Evolutionary conservation across 2,329 filamentous ascomycete species (phyloP).

Genomic region (Scorias spongiosa): DNA sequence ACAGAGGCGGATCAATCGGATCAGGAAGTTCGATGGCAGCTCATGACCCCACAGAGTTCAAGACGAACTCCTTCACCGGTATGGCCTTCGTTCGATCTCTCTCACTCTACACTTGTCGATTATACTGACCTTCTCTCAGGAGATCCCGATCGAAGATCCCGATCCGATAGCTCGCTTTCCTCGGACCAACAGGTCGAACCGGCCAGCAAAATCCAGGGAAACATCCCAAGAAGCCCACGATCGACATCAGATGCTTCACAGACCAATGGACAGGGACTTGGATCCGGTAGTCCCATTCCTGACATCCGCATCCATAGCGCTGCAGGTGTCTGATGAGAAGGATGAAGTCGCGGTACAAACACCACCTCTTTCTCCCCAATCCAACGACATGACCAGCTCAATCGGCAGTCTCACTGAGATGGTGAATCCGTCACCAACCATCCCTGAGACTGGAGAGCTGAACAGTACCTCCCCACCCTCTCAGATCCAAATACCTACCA

Average conservation of each 20-base stretch:
- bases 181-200: not conserved
- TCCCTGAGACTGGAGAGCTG: conserved; percentile 11
- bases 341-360: not conserved
- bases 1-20: conserved; percentile 8
- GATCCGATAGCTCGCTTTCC: conserved; percentile 6
- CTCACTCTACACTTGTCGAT: not conserved
- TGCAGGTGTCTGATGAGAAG: conserved; percentile 9
- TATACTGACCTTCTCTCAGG: conserved; percentile 4
- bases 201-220: too few species aligned
- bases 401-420: conserved; percentile 16
- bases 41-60: conserved; percentile 13
- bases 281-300: conserved; percentile 9
- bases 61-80: conserved; percentile 19
- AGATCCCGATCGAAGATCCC: conserved; percentile 10
- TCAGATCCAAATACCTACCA: conserved; percentile 10
- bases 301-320: conserved; percentile 20
- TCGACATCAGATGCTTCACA: not conserved
- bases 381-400: conserved; percentile 12
- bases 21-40: conserved; percentile 2
- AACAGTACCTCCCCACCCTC: conserved; percentile 7
- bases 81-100: conserved; percentile 4
- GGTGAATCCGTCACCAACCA: conserved; percentile 16
- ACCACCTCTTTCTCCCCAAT: conserved; percentile 7
- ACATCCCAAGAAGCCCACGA: conserved; percentile 8
- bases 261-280: not conserved